These are phyloP conservation scores for Candolleomyces aberdarensis DNA, from an alignment of 768 basidiomycete species.

Conservation along the genomic window DNA sequence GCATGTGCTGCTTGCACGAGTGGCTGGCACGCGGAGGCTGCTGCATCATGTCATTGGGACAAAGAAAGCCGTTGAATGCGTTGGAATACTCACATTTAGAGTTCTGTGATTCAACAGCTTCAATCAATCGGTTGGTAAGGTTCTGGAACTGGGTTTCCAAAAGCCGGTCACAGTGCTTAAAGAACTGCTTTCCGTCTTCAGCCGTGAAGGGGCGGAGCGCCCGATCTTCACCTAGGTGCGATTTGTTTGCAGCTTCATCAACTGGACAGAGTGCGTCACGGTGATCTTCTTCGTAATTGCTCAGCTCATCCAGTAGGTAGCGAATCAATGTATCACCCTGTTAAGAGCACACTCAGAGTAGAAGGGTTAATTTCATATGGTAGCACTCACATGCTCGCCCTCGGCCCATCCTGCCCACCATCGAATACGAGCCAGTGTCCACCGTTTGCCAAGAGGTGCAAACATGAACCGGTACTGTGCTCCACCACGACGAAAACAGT, in stretches of 20 bases:
- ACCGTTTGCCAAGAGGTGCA: constrained; percentile 22
- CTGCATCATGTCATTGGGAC: no score
- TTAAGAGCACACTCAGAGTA: background rate
- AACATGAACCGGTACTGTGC: constrained; percentile 32
- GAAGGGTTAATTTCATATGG: background rate
- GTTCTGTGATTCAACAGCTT: no score
- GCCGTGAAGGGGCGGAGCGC: no score
- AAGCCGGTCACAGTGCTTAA: no score
- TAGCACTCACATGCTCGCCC: background rate
- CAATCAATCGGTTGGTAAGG: no score
- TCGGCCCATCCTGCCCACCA: constrained; percentile 34
- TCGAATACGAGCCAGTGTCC: constrained; percentile 21
- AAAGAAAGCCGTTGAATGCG: no score
- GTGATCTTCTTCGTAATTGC: constrained; percentile 22
- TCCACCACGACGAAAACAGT: constrained; percentile 28
- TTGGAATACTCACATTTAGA: no score
- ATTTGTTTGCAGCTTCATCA: background rate
- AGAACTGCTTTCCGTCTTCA: no score
- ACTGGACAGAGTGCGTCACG: constrained; percentile 14
- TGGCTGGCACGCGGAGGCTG: no score
- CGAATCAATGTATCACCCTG: constrained; percentile 19
- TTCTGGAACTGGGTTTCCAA: no score
- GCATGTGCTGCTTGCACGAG: no score
- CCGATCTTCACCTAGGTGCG: background rate
- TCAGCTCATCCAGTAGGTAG: constrained; percentile 26